Percentiles rank a stretch among this genome's conserved stretches.
phyloP scores from a whole-genome alignment of 768 basidiomycete species.

The Termitomyces sp. region DNA sequence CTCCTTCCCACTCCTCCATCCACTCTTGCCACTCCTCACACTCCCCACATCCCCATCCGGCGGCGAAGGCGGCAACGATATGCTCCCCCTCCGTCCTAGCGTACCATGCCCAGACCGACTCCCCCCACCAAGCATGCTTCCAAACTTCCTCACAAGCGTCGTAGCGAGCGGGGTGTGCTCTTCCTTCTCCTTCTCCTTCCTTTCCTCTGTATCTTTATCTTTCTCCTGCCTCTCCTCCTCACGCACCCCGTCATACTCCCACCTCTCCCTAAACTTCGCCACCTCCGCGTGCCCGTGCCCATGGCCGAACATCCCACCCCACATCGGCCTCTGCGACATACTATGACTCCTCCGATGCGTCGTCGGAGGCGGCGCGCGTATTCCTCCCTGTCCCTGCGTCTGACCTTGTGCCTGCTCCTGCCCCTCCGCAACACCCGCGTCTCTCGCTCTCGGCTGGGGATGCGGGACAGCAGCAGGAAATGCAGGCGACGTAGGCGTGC shows the following conservation, averaged over 20 bases:
- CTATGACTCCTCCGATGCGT: slow-evolving; percentile 82
- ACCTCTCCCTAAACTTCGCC: neutral
- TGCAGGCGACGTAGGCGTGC: slow-evolving; percentile 52
- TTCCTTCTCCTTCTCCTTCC: slow-evolving; percentile 21
- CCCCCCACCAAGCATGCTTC: slow-evolving; percentile 54
- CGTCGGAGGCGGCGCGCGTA: slow-evolving; percentile 69
- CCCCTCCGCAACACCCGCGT: slow-evolving; percentile 42
- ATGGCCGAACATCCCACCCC: slow-evolving; percentile 58
- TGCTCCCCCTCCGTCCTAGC: slow-evolving; percentile 35
- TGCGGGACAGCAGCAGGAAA: slow-evolving; percentile 38
- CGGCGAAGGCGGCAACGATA: neutral
- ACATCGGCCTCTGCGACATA: slow-evolving; percentile 68
- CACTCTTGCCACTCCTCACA: neutral
- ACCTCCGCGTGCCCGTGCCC: slow-evolving; percentile 11
- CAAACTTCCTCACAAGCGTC: slow-evolving; percentile 74
- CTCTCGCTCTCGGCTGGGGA: slow-evolving; percentile 60
- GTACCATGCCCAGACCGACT: slow-evolving; percentile 29
- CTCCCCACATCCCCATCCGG: neutral
- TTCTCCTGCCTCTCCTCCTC: slow-evolving; percentile 24
- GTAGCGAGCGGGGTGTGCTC: slow-evolving; percentile 46
- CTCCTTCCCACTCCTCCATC: neutral
- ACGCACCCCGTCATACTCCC: slow-evolving; percentile 28
- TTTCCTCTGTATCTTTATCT: slow-evolving; percentile 6
- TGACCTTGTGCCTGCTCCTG: slow-evolving; percentile 11
- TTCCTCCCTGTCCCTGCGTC: slow-evolving; percentile 19